Evolutionary conservation across 2,329 filamentous ascomycete species (phyloP).

Genomic region (Daldinia sp.): DNA sequence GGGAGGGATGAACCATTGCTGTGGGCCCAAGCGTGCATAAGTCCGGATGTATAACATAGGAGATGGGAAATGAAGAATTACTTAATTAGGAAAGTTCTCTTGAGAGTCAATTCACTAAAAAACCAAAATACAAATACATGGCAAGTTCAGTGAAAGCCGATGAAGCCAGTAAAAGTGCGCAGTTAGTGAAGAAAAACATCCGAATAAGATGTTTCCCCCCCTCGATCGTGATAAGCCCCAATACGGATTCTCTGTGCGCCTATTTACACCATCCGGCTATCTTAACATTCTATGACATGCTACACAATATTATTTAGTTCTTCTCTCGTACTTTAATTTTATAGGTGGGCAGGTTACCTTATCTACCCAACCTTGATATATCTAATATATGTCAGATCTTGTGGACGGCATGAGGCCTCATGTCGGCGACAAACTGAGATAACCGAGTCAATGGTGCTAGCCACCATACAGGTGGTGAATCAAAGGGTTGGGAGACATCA

Average conservation of each 20-base stretch:
- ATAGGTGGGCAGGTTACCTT: too few species aligned
- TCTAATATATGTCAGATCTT: background rate
- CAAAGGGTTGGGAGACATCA: background rate
- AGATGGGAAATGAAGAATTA: constrained; percentile 6
- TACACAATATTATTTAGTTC: background rate
- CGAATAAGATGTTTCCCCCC: background rate
- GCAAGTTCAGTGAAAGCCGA: too few species aligned
- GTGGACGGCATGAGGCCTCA: constrained; percentile 3
- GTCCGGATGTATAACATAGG: constrained; percentile 18
- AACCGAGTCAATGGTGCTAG: constrained; percentile 14
- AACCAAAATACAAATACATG: too few species aligned
- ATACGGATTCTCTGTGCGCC: constrained; percentile 5
- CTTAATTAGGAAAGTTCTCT: background rate
- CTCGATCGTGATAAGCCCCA: background rate
- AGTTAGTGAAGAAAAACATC: background rate
- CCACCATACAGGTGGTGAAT: constrained; percentile 9
- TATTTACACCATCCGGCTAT: too few species aligned
- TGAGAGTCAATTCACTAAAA: background rate
- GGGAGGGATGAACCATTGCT: constrained; percentile 29
- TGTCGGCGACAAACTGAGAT: constrained; percentile 18
- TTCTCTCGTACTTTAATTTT: background rate
- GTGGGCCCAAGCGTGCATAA: constrained; percentile 38
- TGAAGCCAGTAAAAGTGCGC: background rate
- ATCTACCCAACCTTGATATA: too few species aligned
- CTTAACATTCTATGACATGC: background rate